Evolutionary conservation across 768 basidiomycete species (phyloP).

Genomic region (Tulasnella sp.): DNA sequence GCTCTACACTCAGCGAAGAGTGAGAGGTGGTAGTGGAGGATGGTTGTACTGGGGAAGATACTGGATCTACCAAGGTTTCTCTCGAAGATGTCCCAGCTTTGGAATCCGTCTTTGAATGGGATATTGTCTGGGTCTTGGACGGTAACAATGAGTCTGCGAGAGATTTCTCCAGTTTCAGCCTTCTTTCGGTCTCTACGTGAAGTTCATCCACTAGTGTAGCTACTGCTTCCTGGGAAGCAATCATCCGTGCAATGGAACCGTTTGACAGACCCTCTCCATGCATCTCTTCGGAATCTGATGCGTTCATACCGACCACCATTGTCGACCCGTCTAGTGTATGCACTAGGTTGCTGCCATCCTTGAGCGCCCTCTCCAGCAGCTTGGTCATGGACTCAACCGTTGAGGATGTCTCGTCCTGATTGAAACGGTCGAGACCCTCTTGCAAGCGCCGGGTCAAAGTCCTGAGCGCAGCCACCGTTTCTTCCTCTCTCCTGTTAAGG

Average conservation of each 20-base stretch:
- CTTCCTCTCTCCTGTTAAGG: constrained; percentile 52
- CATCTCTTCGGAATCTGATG: not conserved
- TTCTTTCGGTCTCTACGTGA: constrained; percentile 38
- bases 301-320: not conserved
- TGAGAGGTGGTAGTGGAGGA: too few species aligned
- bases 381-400: not conserved
- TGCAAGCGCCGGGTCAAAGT: constrained; percentile 43
- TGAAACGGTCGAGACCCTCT: constrained; percentile 30
- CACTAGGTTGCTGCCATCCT: not conserved
- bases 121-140: too few species aligned
- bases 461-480: constrained; percentile 39
- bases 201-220: constrained; percentile 45
- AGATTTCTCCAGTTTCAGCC: constrained; percentile 34
- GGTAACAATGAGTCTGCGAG: constrained; percentile 3
- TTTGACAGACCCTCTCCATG: not conserved
- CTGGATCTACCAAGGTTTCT: too few species aligned
- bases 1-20: too few species aligned
- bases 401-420: not conserved
- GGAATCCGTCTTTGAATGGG: too few species aligned
- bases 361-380: not conserved
- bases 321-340: constrained; percentile 3
- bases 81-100: too few species aligned
- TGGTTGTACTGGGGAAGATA: too few species aligned
- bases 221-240: constrained; percentile 38
- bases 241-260: constrained; percentile 41